Percentiles rank a stretch among this genome's conserved stretches.
phyloP scores from a whole-genome alignment of 1,284 basidiomycete species.

The Cutaneotrichosporon sp. region DNA sequence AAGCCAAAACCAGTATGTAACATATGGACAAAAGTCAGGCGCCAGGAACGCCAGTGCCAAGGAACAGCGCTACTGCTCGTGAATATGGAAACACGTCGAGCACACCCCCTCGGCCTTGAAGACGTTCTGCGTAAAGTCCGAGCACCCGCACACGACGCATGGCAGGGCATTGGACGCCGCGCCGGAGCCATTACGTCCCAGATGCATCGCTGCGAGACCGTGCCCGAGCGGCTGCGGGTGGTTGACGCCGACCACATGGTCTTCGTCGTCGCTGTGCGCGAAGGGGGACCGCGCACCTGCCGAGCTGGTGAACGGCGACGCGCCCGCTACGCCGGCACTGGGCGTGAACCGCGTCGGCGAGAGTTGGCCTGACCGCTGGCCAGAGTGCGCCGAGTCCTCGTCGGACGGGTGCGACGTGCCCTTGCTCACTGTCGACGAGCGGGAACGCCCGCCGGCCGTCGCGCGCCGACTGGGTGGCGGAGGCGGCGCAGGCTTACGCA shows the following conservation, averaged over 20 bases:
- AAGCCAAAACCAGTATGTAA: no score
- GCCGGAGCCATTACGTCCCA: slow-evolving; percentile 39
- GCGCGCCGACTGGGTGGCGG: slow-evolving; percentile 50
- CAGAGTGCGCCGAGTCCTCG: slow-evolving; percentile 9
- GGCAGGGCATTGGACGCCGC: slow-evolving; percentile 17
- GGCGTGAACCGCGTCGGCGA: background rate
- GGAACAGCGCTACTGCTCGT: slow-evolving; percentile 13
- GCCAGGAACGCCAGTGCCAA: no score
- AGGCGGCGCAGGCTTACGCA: slow-evolving; percentile 51
- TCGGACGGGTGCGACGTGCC: slow-evolving; percentile 16
- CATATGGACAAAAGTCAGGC: no score
- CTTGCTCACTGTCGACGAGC: slow-evolving; percentile 2
- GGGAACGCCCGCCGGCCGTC: slow-evolving; percentile 13
- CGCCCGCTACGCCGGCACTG: background rate
- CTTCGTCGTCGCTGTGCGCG: slow-evolving; percentile 12
- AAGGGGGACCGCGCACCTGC: slow-evolving; percentile 20
- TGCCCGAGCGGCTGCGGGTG: background rate
- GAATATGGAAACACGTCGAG: slow-evolving; percentile 55
- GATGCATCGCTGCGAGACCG: slow-evolving; percentile 23
- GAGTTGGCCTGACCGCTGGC: background rate
- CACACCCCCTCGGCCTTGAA: slow-evolving; percentile 61
- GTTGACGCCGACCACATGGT: background rate
- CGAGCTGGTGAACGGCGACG: slow-evolving; percentile 25
- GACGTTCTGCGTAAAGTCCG: slow-evolving; percentile 57
- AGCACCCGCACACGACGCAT: slow-evolving; percentile 47